Evolutionary conservation across 1,284 basidiomycete genomes (phyloP), one percentile per base, ranked within the genome.

Genomic region (Rhodotorula sp.): DNA sequence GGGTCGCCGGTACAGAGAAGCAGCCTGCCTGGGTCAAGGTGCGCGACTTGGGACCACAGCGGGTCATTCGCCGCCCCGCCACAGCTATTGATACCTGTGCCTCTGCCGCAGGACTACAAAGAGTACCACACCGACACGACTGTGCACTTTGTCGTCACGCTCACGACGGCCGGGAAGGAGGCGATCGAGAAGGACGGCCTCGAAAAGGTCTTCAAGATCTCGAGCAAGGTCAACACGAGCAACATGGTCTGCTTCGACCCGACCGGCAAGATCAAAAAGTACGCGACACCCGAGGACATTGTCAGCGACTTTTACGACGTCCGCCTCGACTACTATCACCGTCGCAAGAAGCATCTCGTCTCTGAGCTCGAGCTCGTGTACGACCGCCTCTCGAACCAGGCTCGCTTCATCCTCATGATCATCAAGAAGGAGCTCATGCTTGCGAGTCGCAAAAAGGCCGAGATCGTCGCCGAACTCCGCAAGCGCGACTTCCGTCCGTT

Each of bases 211-310:
- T 98, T 99, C 88, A 97, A 95, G 83, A 83, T 97, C 64, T 87
- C 88, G 6, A 83, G 85, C 57, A 91, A 93, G 79, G 83, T 98
- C 80, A 90, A 86, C 79, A 97, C 93, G 15, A 87, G 86, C 80
- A 99, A 99, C 84, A 98, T 99, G 97, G 97, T 99, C 15, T 93
- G 93, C 81, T 99, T 99, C 81, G 95, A 98, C 81, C 87, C 92
- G 74, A 90, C 95, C 45, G 90, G 93, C 78, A 97, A 97, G 84
- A 97, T 99, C 83, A 93, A 90, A 83, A 97, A 90, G 83, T 99
- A 98, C 81, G 83, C 86, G 28, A 87, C 89, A 3, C 88, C 97
- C 0, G 95, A 98, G 80, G 91, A 95, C 79, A 93, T 99, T 70
- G 82, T 99, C 63, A 89, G 92, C 72, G 95, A 97, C 64, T 99